Evolutionary conservation across 2,329 filamentous ascomycete species (phyloP).

Genomic region (Phialemoniopsis sp.): DNA sequence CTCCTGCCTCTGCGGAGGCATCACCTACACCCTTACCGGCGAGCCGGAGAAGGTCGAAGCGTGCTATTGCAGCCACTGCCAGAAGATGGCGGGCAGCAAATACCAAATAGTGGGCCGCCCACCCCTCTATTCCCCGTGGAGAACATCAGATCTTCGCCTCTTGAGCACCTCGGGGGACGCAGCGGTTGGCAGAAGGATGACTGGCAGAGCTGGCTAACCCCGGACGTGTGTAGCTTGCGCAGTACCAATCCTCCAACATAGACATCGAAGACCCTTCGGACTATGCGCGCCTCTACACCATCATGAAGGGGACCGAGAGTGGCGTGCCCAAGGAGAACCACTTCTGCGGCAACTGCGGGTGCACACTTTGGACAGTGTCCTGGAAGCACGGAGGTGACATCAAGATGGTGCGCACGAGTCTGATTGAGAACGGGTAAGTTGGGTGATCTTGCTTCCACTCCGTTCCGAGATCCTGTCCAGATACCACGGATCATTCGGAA

Average conservation of each 20-base stretch:
- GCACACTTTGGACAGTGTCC: constrained; percentile 7
- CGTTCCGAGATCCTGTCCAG: no score
- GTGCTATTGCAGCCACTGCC: constrained; percentile 14
- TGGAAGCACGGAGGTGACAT: constrained; percentile 10
- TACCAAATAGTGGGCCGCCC: constrained; percentile 10
- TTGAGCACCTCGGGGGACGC: no score
- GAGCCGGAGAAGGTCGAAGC: constrained; percentile 9
- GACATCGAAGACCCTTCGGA: constrained; percentile 10
- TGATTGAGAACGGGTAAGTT: constrained; percentile 10
- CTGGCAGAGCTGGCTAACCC: no score
- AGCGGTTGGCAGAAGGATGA: no score
- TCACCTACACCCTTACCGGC: constrained; percentile 10
- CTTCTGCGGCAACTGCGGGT: constrained; percentile 13
- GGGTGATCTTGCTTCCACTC: no score
- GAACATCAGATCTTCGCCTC: no score
- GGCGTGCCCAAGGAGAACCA: constrained; percentile 14
- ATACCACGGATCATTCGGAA: no score
- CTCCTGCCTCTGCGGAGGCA: constrained; percentile 13
- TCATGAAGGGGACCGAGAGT: constrained; percentile 10
- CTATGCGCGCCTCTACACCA: constrained; percentile 11
- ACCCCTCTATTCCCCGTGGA: not conserved
- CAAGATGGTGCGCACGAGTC: constrained; percentile 11
- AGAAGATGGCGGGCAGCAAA: constrained; percentile 9
- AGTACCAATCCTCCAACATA: constrained; percentile 10
- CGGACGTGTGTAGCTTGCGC: no score